These are phyloP conservation scores for Aureobasidium mangrovei DNA, from an alignment of 2,329 filamentous ascomycete genomes.

Conservation along the genomic window DNA sequence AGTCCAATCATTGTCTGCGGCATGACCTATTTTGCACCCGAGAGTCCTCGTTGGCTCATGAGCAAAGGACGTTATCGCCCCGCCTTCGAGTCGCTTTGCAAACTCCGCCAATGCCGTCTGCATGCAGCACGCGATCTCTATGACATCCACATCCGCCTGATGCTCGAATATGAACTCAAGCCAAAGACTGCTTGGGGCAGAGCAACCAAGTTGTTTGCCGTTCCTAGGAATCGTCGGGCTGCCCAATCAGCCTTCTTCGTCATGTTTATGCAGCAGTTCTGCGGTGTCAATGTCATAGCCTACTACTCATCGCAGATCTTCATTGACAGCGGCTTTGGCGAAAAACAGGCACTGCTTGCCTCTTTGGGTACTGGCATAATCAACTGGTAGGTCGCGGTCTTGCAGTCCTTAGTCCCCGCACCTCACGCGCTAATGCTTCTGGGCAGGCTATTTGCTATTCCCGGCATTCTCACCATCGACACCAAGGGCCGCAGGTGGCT, in stretches of 20 bases:
- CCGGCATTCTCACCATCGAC: constrained; percentile 35
- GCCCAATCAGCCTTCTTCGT: constrained; percentile 24
- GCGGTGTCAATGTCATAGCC: constrained; percentile 24
- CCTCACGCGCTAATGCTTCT: constrained; percentile 1
- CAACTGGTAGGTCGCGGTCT: constrained; percentile 22
- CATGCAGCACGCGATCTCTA: constrained; percentile 36
- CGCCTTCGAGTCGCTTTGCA: constrained; percentile 29
- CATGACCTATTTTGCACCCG: constrained; percentile 36
- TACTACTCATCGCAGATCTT: constrained; percentile 27
- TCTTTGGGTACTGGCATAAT: constrained; percentile 26
- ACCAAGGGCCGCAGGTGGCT: constrained; percentile 37
- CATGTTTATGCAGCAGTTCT: constrained; percentile 15
- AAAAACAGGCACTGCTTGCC: constrained; percentile 22
- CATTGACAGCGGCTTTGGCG: constrained; percentile 20
- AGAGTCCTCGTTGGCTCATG: constrained; percentile 33
- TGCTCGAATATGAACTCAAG: constrained; percentile 15
- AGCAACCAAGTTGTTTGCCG: constrained; percentile 27
- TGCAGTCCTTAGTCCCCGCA: constrained; percentile 1
- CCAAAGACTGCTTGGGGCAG: constrained; percentile 14
- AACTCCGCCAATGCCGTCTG: constrained; percentile 28
- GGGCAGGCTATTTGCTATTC: constrained; percentile 29
- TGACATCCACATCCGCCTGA: constrained; percentile 20
- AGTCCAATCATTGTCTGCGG: constrained; percentile 23
- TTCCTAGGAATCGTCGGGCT: constrained; percentile 26
- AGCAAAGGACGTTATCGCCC: constrained; percentile 30